These are phyloP conservation scores for Crithidia sp. DNA, from an alignment of 208 protist species.

Conservation along the genomic window DNA sequence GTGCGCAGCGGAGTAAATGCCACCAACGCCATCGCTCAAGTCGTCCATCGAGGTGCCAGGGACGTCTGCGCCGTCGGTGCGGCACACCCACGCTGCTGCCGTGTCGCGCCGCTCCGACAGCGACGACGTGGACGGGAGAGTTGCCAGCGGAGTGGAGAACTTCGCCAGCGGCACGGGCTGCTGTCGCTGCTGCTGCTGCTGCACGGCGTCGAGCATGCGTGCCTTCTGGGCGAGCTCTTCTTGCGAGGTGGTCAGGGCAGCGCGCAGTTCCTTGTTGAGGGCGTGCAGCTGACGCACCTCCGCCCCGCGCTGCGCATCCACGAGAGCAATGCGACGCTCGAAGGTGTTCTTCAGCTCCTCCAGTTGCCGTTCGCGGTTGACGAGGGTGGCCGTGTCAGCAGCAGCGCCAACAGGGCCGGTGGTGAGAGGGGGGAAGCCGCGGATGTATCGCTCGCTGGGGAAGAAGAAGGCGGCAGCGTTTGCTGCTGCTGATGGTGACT, in stretches of 20 bases:
- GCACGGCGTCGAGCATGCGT: conserved; percentile 32
- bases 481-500: neutral
- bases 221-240: conserved; percentile 48
- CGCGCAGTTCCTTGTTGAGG: conserved; percentile 68
- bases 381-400: conserved; percentile 18
- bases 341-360: conserved; percentile 50
- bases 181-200: conserved; percentile 21
- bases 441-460: neutral
- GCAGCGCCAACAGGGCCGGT: neutral
- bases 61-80: conserved; percentile 2
- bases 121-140: neutral
- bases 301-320: conserved; percentile 45
- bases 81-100: conserved; percentile 13
- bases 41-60: conserved; percentile 1
- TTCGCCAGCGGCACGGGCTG: neutral
- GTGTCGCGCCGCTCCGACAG: conserved; percentile 20
- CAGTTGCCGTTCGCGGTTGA: conserved; percentile 38
- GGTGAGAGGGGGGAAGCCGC: neutral
- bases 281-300: conserved; percentile 59
- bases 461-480: neutral
- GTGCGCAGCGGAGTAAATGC: neutral
- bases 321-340: conserved; percentile 48
- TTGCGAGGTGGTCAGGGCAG: conserved; percentile 57
- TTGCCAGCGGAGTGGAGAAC: neutral
- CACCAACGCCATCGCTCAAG: conserved; percentile 6